These are phyloP conservation scores for Nidularia pulvinata DNA, from an alignment of 768 basidiomycete genomes.

Conservation along the genomic window DNA sequence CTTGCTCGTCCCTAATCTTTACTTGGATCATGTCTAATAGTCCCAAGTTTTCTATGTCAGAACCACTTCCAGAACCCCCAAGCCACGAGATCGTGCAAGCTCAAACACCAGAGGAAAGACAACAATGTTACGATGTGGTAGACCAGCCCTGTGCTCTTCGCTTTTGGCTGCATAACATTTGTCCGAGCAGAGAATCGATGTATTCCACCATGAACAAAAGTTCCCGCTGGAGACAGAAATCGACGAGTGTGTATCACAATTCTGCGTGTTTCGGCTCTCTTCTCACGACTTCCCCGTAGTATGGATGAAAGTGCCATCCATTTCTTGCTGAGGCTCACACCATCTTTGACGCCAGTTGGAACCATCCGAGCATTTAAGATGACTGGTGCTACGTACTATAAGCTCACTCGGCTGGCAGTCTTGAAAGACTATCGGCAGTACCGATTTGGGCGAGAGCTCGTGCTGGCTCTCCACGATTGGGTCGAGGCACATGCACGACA, in stretches of 20 bases:
- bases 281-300: slow-evolving; percentile 29
- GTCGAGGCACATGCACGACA: slow-evolving; percentile 40
- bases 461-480: slow-evolving; percentile 63
- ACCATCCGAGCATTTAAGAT: slow-evolving; percentile 57
- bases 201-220: too few species aligned
- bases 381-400: slow-evolving; percentile 50
- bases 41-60: too few species aligned
- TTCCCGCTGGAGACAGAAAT: slow-evolving; percentile 54
- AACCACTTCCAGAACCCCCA: too few species aligned
- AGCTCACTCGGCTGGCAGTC: slow-evolving; percentile 73
- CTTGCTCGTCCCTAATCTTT: too few species aligned
- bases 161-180: too few species aligned
- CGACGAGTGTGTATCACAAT: slow-evolving; percentile 55
- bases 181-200: too few species aligned
- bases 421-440: slow-evolving; percentile 62
- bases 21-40: too few species aligned
- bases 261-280: slow-evolving; percentile 6
- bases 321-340: slow-evolving; percentile 67
- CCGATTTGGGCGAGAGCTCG: slow-evolving; percentile 68
- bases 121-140: too few species aligned
- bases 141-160: too few species aligned
- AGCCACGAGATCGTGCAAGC: too few species aligned
- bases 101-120: too few species aligned
- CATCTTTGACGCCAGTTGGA: slow-evolving; percentile 63
- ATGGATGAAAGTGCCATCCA: slow-evolving; percentile 66